Percentiles rank a stretch among this genome's conserved stretches.
These are phyloP conservation scores for Musa schizocarpa DNA, from an alignment of 176 grass and related monocot genomes.

Conservation along the genomic window DNA sequence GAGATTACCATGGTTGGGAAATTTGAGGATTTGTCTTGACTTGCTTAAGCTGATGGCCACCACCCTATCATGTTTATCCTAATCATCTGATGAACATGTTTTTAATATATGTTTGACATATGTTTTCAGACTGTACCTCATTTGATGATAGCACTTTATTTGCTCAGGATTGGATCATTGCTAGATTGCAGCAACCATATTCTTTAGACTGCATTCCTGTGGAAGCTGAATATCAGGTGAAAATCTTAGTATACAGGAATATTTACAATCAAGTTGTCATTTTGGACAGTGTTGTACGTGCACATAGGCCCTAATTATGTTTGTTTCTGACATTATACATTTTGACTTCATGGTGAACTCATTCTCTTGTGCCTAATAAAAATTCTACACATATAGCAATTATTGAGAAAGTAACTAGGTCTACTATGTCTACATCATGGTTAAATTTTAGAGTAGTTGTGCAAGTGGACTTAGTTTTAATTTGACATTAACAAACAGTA, in stretches of 20 bases:
- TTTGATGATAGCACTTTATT: conserved; percentile 21
- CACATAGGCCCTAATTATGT: neutral
- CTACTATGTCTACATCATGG: neutral
- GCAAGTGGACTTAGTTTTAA: no score
- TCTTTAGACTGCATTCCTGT: conserved; percentile 98
- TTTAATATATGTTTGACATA: conserved; percentile 6
- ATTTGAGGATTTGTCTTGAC: no score
- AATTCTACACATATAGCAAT: no score
- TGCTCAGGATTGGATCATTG: conserved; percentile 89
- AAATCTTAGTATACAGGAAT: neutral
- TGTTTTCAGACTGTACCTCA: neutral
- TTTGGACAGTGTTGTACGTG: neutral
- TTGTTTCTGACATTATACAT: neutral
- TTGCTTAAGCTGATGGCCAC: neutral
- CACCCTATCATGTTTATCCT: neutral
- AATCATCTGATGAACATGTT: neutral
- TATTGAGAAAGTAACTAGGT: neutral
- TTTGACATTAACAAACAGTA: no score
- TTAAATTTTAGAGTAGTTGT: neutral
- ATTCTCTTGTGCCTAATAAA: neutral
- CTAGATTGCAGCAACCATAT: conserved; percentile 92
- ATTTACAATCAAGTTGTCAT: neutral
- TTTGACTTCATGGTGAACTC: neutral
- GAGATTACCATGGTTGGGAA: neutral
- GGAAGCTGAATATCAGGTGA: conserved; percentile 98